Conservation (phyloP, 2,329 filamentous ascomycete genomes). For the Nemania sp. region DNA sequence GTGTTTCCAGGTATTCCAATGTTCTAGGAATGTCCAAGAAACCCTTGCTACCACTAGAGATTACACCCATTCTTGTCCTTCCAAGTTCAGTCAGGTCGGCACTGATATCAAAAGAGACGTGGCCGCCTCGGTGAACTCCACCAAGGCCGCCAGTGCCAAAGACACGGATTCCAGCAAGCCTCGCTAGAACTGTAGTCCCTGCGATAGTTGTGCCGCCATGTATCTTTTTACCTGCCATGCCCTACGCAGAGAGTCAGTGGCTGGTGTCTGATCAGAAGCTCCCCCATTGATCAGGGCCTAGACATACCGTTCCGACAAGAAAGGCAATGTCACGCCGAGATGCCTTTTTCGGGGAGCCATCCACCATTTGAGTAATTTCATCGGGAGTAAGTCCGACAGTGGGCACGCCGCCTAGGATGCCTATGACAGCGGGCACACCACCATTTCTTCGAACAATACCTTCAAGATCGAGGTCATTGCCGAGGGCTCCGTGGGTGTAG, state of each 20-base stretch:
- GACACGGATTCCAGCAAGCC: constrained; percentile 87
- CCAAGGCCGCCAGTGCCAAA: constrained; percentile 96
- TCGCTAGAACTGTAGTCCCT: constrained; percentile 90
- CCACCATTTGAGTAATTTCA: constrained; percentile 80
- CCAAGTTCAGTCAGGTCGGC: constrained; percentile 95
- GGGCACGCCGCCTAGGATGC: constrained; percentile 84
- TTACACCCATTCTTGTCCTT: constrained; percentile 85
- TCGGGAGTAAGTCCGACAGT: constrained; percentile 79
- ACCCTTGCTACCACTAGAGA: constrained; percentile 93
- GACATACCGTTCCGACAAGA: constrained; percentile 78
- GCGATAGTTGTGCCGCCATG: constrained; percentile 95
- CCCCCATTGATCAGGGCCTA: neutral
- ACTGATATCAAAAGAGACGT: constrained; percentile 90
- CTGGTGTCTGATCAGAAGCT: neutral
- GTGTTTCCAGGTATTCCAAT: constrained; percentile 79
- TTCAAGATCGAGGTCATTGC: constrained; percentile 78
- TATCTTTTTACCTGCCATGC: constrained; percentile 73
- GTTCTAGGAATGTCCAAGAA: constrained; percentile 94
- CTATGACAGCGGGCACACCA: constrained; percentile 89
- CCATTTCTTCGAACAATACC: constrained; percentile 84
- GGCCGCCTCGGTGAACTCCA: constrained; percentile 90
- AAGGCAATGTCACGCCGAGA: constrained; percentile 89
- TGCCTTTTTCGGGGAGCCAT: constrained; percentile 79
- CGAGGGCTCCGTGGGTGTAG: constrained; percentile 92
- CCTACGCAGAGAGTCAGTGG: constrained; percentile 56